Base-by-base conservation (phyloP, 805 yeast species). In the Pichia heedii region DNA sequence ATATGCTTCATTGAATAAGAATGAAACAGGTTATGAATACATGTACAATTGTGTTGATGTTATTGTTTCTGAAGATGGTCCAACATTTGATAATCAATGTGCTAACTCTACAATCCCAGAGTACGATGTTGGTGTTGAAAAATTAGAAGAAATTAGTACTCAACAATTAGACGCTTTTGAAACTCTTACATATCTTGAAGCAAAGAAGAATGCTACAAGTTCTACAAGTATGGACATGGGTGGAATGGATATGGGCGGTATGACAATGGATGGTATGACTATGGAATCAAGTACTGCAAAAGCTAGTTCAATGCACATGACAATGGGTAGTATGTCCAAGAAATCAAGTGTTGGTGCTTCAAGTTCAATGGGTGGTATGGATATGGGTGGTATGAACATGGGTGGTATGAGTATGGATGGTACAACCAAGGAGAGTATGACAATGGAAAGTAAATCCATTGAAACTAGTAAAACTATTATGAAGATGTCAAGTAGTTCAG, bases 21-120 rank as follows among this genome's bases (percentile, higher is more conserved):
- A 44, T 7, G 54, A 52, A 10, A 27, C 12, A 13, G 52, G 46
- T 24, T 55, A 51, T 42, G 50, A 46, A 1, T 51, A 47, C 44
- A 56, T 58, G 56, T 58, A 52, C 47, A 59, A 59, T 44, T 60
- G 63, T 49, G 50, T 60, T 16, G 63, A 59, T 46, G 50, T 60
- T 34, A 41, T 47, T 18, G 53, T 60, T 39, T 45, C 52, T 35
- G 43, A 52, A 9, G 53, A 54, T 22, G 63, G 62, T 24, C 58
- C 57, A 19, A 21, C 16, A 4, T 60, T 36, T 34, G 49, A 57
- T 40, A 59, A 54, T 26, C 61, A 58, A 47, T 60, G 64, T 40
- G 24, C 57, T 7, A 60, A 58, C 43, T 44, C 56, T 4, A 48
- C 61, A 3, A 40, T 33, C 7, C 44, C 16, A 21, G 10, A 20